phyloP scores from a whole-genome alignment of 768 basidiomycete genomes.

The Calocybe gangraenosa region DNA sequence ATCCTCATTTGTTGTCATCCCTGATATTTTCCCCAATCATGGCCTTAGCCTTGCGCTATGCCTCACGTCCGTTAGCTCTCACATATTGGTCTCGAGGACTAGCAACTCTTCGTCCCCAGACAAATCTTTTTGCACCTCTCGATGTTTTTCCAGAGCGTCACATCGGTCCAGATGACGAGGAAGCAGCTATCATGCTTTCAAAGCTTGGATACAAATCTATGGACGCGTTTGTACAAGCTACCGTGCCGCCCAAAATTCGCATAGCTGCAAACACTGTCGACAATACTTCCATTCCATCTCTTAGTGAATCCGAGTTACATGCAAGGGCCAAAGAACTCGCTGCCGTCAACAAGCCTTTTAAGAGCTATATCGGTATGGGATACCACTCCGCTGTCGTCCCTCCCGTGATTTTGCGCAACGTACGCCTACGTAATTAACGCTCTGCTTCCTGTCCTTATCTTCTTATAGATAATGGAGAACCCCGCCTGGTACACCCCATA shows the following conservation, averaged over 20 bases:
- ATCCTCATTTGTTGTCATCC: conserved; percentile 20
- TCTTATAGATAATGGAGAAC: conserved; percentile 79
- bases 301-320: conserved; percentile 85
- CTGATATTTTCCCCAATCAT: conserved; percentile 21
- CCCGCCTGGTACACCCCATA: conserved; percentile 98
- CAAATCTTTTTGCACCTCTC: conserved; percentile 74
- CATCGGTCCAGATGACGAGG: conserved; percentile 85
- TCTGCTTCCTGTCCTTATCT: neutral
- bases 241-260: conserved; percentile 80
- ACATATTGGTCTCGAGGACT: conserved; percentile 25
- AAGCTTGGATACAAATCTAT: conserved; percentile 81
- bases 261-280: conserved; percentile 57
- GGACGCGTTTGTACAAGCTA: conserved; percentile 81
- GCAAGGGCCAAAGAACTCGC: conserved; percentile 73
- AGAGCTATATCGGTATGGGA: conserved; percentile 98
- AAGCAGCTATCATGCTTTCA: conserved; percentile 78
- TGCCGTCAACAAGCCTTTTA: conserved; percentile 74
- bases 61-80: conserved; percentile 10
- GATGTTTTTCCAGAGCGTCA: conserved; percentile 91
- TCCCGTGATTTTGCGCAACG: conserved; percentile 92
- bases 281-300: conserved; percentile 63
- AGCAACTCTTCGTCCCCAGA: conserved; percentile 56
- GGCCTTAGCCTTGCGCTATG: conserved; percentile 28
- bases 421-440: conserved; percentile 27
- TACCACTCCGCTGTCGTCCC: conserved; percentile 94